Percentiles rank a stretch among this genome's conserved stretches.
These are phyloP conservation scores for Diaporthe vaccinii DNA, from an alignment of 2,329 filamentous ascomycete genomes.

Conservation along the genomic window DNA sequence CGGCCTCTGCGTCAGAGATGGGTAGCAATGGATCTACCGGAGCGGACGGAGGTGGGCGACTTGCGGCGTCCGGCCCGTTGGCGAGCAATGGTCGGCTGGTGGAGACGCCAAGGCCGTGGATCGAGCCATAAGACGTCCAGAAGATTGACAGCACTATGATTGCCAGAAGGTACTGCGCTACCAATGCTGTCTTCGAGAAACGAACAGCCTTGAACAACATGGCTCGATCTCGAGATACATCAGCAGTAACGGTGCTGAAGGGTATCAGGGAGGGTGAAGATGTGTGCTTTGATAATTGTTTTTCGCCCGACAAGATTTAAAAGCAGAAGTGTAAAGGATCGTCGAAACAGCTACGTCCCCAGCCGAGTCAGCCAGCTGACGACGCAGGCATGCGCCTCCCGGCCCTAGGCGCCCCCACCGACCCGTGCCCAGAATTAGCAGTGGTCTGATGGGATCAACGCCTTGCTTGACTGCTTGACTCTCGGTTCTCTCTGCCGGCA, in stretches of 20 bases:
- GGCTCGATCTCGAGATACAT: neutral
- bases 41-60: neutral
- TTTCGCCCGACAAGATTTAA: neutral
- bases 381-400: constrained; percentile 17
- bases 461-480: neutral
- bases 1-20: neutral
- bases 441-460: neutral
- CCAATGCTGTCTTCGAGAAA: constrained; percentile 15
- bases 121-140: constrained; percentile 13
- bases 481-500: neutral
- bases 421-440: constrained; percentile 16
- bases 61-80: neutral
- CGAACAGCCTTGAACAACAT: constrained; percentile 25
- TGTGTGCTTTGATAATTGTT: neutral
- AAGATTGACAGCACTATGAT: neutral
- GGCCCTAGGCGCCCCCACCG: neutral
- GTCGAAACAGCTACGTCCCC: constrained; percentile 12
- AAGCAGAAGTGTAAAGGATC: neutral
- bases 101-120: constrained; percentile 27
- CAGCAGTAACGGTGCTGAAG: neutral
- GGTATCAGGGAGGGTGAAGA: neutral
- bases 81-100: neutral
- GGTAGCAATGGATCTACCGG: neutral
- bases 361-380: constrained; percentile 21
- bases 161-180: neutral